phyloP scores from a whole-genome alignment of 1,284 basidiomycete species.

The Malassezia obtusa region DNA sequence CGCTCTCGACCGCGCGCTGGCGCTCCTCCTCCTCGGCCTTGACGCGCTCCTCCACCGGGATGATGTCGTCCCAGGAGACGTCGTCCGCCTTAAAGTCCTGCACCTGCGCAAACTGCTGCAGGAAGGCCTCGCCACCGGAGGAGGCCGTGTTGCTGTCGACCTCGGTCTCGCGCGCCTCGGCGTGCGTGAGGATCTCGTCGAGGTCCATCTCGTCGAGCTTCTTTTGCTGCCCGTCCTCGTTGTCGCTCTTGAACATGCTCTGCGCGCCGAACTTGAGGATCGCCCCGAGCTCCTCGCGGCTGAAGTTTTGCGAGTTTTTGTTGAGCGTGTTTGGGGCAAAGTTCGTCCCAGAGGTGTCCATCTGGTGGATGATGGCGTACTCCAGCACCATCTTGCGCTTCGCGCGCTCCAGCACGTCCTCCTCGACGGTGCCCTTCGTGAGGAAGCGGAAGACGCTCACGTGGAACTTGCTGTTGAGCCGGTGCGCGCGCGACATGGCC shows the following conservation, averaged over 20 bases:
- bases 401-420: constrained; percentile 92
- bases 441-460: constrained; percentile 95
- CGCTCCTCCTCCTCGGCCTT: constrained; percentile 58
- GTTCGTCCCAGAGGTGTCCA: constrained; percentile 97
- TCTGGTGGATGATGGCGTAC: constrained; percentile 99
- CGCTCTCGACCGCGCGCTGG: constrained; percentile 58
- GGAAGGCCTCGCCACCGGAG: constrained; percentile 89
- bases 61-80: constrained; percentile 92
- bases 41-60: constrained; percentile 81
- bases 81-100: constrained; percentile 97
- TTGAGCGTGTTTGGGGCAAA: constrained; percentile 60
- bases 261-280: constrained; percentile 98
- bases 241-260: constrained; percentile 98
- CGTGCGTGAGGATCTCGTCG: constrained; percentile 91
- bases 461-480: constrained; percentile 63
- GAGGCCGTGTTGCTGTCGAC: constrained; percentile 61
- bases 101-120: constrained; percentile 87
- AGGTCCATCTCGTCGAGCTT: constrained; percentile 99
- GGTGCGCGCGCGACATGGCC: constrained; percentile 85
- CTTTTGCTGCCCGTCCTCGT: constrained; percentile 70
- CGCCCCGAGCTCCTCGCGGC: constrained; percentile 94
- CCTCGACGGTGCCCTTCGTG: constrained; percentile 98
- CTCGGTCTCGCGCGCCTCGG: constrained; percentile 92
- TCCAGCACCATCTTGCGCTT: constrained; percentile 99
- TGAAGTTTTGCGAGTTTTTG: constrained; percentile 59